Percentiles rank a stretch among this genome's conserved stretches.
These are phyloP conservation scores for Phytophthora syringae DNA, from an alignment of 352 stramenopile genomes.

Conservation along the genomic window DNA sequence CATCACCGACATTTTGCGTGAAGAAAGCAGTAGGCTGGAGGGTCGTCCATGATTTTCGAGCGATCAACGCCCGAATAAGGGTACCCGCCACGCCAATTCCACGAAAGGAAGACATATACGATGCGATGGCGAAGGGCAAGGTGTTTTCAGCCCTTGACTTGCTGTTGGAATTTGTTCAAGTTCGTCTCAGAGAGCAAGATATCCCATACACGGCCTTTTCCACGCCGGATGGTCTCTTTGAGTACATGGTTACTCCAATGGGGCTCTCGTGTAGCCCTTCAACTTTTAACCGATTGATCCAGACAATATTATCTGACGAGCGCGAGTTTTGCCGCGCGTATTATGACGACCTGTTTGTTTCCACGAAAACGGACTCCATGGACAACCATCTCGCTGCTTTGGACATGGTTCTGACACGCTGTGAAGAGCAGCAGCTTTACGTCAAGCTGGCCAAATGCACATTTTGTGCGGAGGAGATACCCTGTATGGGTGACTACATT, in stretches of 20 bases:
- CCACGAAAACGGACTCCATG: neutral
- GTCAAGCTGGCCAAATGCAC: neutral
- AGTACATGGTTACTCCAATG: constrained; percentile 13
- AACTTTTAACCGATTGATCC: constrained; percentile 1
- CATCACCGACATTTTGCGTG: too few relatives aligned
- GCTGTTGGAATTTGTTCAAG: too few relatives aligned
- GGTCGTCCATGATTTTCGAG: too few relatives aligned
- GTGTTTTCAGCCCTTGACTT: constrained; percentile 2
- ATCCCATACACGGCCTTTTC: neutral
- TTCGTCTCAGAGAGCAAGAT: too few relatives aligned
- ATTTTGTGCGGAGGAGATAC: neutral
- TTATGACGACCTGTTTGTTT: constrained; percentile 8
- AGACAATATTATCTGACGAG: neutral
- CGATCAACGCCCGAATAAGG: too few relatives aligned
- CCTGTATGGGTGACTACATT: neutral
- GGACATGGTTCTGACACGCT: neutral
- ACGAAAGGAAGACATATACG: neutral
- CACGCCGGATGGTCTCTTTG: constrained; percentile 2
- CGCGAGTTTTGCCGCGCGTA: neutral
- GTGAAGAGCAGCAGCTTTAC: neutral
- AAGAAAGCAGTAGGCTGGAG: too few relatives aligned
- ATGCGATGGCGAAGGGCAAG: neutral
- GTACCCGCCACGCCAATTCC: neutral
- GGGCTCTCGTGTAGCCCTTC: constrained; percentile 4
- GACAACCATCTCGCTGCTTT: neutral